These are phyloP conservation scores for Zopfochytrium polystomum DNA, from an alignment of 371 early-diverging fungal genomes.

Conservation along the genomic window DNA sequence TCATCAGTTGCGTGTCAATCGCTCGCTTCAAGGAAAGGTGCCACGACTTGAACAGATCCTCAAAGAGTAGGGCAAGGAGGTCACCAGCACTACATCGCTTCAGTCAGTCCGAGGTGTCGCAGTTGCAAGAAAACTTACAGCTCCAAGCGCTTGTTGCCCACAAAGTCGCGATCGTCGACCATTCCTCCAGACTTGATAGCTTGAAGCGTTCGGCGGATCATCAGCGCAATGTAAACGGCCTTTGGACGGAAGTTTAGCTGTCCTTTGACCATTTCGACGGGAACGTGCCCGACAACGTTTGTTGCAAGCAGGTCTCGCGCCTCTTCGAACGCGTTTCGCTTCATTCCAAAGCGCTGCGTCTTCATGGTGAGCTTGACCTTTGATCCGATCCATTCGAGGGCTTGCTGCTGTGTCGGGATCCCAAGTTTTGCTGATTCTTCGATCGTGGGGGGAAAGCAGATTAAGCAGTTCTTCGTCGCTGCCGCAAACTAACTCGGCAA, in stretches of 20 bases:
- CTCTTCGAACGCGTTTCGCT: constrained; percentile 69
- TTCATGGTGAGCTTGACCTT: constrained; percentile 61
- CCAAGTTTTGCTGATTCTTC: constrained; percentile 80
- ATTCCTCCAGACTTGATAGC: constrained; percentile 77
- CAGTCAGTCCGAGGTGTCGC: neutral
- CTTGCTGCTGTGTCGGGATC: constrained; percentile 87
- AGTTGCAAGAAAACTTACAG: constrained; percentile 56
- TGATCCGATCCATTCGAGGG: constrained; percentile 85
- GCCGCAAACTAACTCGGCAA: constrained; percentile 91
- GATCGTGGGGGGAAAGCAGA: constrained; percentile 78
- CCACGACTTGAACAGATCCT: constrained; percentile 99
- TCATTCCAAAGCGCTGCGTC: constrained; percentile 33
- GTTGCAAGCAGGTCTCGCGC: constrained; percentile 89
- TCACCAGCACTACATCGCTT: constrained; percentile 92
- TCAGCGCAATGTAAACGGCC: constrained; percentile 93
- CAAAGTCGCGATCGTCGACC: constrained; percentile 99
- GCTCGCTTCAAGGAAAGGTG: constrained; percentile 57
- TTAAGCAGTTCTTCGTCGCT: constrained; percentile 79
- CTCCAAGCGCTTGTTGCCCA: constrained; percentile 99
- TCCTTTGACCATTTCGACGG: constrained; percentile 66
- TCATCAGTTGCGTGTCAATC: constrained; percentile 84
- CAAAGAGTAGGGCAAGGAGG: constrained; percentile 95
- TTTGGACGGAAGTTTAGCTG: constrained; percentile 88
- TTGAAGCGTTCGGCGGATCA: constrained; percentile 95
- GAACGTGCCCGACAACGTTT: constrained; percentile 94